Base-by-base conservation (phyloP, 2,329 filamentous ascomycete genomes). In the Cordyceps fumosorosea region DNA sequence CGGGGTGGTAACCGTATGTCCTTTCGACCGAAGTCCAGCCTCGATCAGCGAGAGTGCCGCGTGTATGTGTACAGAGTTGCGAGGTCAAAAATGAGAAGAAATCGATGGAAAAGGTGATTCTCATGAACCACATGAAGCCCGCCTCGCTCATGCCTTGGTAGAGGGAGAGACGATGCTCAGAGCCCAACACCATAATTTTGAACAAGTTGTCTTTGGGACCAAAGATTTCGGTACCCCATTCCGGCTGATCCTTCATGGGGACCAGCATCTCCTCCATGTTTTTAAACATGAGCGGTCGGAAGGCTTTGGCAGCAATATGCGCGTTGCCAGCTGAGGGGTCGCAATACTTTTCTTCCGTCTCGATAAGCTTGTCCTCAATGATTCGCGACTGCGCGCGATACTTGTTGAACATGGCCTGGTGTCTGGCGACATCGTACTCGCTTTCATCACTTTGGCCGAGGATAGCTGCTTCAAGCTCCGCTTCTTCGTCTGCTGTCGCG, bases 51-150 rank as follows among this genome's bases (percentile, higher is more conserved):
- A 85, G 72, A 3, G 69, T 70, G 10, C 84, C 83, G 2, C 74
- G 74, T 0, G 75, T 77, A 44, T 80, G 79, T 37, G 78, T 75
- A 64, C 76, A 79, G 14, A 86, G 76, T 67, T 84, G 81, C 5
- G 81, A 81, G 0, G 80, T 78, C 69, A 84, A 76, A 68, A 83
- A 84, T 44, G 80, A 73, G 64, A 85, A 81, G 26, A 85, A 73
- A 61, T 84, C 83, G 54, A 81, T 71, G 66, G 85, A 82, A 69
- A 86, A 84, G 66, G 84, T 79, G 26, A 75, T 72, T 63, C 78
- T 77, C 68, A 79, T 74, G 65, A 81, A 84, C 84, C 84, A 86
- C 12, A 81, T 67, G 68, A 84, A 86, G 1, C 80, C 80, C 0
- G 73, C 75, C 26, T 77, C 72, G 20, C 73, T 71, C 65, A 79